These are phyloP conservation scores for Hamigera avellanea DNA, from an alignment of 495 filamentous ascomycete species.

Conservation along the genomic window DNA sequence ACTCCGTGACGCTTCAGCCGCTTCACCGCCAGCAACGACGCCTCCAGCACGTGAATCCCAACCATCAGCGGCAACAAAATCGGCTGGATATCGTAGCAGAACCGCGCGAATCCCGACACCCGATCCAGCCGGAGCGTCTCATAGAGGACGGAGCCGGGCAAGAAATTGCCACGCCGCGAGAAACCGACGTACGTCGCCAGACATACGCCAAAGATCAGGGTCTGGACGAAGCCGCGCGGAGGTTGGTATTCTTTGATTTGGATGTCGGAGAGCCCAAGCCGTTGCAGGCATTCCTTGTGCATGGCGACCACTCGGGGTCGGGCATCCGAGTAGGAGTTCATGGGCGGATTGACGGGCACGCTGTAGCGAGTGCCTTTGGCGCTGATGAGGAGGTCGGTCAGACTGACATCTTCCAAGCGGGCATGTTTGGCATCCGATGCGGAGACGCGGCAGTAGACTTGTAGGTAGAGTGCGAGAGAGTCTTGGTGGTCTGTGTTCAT, in stretches of 20 bases:
- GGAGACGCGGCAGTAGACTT: conserved; percentile 43
- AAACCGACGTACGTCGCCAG: conserved; percentile 33
- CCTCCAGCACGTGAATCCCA: conserved; percentile 43
- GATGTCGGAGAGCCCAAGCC: conserved; percentile 43
- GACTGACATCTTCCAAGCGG: conserved; percentile 46
- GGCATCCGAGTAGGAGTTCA: conserved; percentile 47
- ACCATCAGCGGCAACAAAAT: conserved; percentile 33
- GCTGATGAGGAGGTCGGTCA: conserved; percentile 43
- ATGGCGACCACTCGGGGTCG: conserved; percentile 56
- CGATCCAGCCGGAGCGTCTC: conserved; percentile 30
- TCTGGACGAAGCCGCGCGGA: conserved; percentile 27
- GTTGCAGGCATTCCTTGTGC: conserved; percentile 44
- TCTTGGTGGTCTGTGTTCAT: conserved; percentile 69
- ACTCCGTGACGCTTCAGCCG: conserved; percentile 47
- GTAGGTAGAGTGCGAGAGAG: conserved; percentile 55
- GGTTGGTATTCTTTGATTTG: conserved; percentile 42
- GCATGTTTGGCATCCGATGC: conserved; percentile 35
- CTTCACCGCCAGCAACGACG: conserved; percentile 31
- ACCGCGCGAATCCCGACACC: conserved; percentile 38
- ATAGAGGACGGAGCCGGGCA: conserved; percentile 42
- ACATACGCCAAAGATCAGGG: conserved; percentile 33
- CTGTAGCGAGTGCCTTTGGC: conserved; percentile 34
- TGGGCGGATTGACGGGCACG: conserved; percentile 51
- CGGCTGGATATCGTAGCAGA: conserved; percentile 36
- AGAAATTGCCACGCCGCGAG: conserved; percentile 37